phyloP scores from a whole-genome alignment of 305 asterid species.

The Fraxinus floribunda region DNA sequence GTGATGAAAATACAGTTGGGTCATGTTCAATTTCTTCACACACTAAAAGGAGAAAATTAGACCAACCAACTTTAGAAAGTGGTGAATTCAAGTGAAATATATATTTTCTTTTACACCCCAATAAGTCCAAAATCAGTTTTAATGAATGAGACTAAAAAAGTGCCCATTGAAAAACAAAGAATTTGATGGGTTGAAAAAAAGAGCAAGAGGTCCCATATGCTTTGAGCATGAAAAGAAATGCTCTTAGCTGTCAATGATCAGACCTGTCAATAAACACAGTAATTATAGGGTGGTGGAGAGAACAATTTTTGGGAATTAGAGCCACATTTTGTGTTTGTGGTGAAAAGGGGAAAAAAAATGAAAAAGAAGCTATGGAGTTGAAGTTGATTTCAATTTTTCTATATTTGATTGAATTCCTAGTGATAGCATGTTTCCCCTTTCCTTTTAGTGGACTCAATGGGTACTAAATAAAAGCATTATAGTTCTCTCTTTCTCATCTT shows the following conservation, averaged over 20 bases:
- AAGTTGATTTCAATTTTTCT: slow-evolving; percentile 8
- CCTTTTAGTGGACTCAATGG: neutral
- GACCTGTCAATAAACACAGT: slow-evolving; percentile 20
- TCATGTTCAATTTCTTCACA: slow-evolving; percentile 45
- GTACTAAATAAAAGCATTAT: slow-evolving; percentile 3
- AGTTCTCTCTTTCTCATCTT: neutral
- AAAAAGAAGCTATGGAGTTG: neutral
- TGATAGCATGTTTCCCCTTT: slow-evolving; percentile 11
- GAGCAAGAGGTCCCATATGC: slow-evolving; percentile 21
- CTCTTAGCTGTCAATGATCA: slow-evolving; percentile 39
- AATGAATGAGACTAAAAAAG: slow-evolving; percentile 35
- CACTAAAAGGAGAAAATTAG: slow-evolving; percentile 53
- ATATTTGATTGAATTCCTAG: neutral
- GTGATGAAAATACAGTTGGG: slow-evolving; percentile 46
- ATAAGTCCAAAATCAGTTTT: slow-evolving; percentile 29
- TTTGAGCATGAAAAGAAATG: slow-evolving; percentile 46
- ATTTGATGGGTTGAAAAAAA: slow-evolving; percentile 5
- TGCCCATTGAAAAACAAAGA: slow-evolving; percentile 7
- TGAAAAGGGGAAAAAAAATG: neutral
- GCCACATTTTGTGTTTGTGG: slow-evolving; percentile 3
- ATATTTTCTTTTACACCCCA: slow-evolving; percentile 12
- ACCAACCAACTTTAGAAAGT: slow-evolving; percentile 16
- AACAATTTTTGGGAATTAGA: neutral
- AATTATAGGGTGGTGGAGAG: slow-evolving; percentile 7
- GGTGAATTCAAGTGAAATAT: neutral